Evolutionary conservation across 129 eudicot genomes (phyloP).

Genomic region (Pulicaria dysenterica): DNA sequence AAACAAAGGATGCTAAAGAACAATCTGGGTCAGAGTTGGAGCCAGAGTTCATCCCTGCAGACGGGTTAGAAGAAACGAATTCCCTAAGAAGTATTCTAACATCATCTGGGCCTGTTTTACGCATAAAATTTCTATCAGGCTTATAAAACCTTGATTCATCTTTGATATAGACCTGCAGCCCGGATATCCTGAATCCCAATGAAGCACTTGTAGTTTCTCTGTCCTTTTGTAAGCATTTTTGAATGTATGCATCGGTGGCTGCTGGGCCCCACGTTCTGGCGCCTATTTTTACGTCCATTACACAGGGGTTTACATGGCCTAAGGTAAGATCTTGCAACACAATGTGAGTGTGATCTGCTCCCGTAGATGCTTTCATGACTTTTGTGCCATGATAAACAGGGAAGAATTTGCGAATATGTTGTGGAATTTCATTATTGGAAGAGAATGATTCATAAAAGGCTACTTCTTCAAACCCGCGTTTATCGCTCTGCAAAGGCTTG

Average conservation of each 20-base stretch:
- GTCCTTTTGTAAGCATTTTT: slow-evolving; percentile 75
- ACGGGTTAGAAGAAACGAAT: slow-evolving; percentile 64
- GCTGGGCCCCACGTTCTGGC: slow-evolving; percentile 79
- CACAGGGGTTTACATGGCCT: slow-evolving; percentile 51
- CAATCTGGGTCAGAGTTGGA: slow-evolving; percentile 47
- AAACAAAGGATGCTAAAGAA: slow-evolving; percentile 57
- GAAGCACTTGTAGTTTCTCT: slow-evolving; percentile 51
- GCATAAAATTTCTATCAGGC: slow-evolving; percentile 51
- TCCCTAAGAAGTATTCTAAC: slow-evolving; percentile 54
- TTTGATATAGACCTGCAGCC: slow-evolving; percentile 49
- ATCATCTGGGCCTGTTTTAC: slow-evolving; percentile 53
- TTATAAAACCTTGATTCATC: slow-evolving; percentile 61
- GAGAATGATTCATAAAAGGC: slow-evolving; percentile 66
- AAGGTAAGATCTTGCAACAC: slow-evolving; percentile 64
- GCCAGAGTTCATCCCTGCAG: slow-evolving; percentile 31
- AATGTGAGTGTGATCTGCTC: slow-evolving; percentile 72
- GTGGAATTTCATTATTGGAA: slow-evolving; percentile 52
- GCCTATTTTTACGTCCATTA: slow-evolving; percentile 88
- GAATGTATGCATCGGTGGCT: slow-evolving; percentile 62
- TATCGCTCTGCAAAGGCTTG: slow-evolving; percentile 84
- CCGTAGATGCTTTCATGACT: slow-evolving; percentile 71
- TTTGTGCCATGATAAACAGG: slow-evolving; percentile 76
- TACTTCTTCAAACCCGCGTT: slow-evolving; percentile 70
- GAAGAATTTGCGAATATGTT: slow-evolving; percentile 57
- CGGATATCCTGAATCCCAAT: slow-evolving; percentile 80